A percentile compares a stretch with the other conserved stretches of the same genome.
These are phyloP conservation scores for Rhododendron ferrugineum DNA, from an alignment of 148 eudicot species.

Conservation along the genomic window DNA sequence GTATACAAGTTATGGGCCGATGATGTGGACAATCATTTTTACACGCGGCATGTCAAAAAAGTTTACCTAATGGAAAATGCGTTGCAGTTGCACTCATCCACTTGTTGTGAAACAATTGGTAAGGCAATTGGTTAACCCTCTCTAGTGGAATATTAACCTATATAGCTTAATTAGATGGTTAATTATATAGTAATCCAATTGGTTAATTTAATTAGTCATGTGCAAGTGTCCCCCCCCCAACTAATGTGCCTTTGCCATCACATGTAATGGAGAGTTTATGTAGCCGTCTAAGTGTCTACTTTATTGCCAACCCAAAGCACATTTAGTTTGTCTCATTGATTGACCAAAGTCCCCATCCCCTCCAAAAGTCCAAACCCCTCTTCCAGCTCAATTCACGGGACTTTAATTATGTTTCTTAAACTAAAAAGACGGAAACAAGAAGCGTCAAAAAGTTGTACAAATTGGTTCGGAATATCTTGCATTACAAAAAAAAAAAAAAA, in stretches of 20 bases:
- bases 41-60: background rate
- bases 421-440: background rate
- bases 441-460: too few species aligned
- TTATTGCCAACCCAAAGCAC: slow-evolving; percentile 25
- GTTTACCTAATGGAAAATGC: background rate
- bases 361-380: background rate
- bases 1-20: background rate
- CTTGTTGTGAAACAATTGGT: background rate
- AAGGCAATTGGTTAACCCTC: background rate
- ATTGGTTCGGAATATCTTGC: background rate
- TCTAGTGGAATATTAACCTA: background rate
- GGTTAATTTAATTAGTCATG: slow-evolving; percentile 17
- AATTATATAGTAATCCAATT: slow-evolving; percentile 5
- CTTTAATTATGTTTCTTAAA: slow-evolving; percentile 2
- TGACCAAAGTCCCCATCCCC: slow-evolving; percentile 14
- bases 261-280: slow-evolving; percentile 38
- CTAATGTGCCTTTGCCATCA: slow-evolving; percentile 13
- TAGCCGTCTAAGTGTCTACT: slow-evolving; percentile 33
- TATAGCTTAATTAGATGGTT: background rate
- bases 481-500: background rate
- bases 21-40: background rate
- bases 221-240: slow-evolving; percentile 29
- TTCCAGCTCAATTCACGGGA: slow-evolving; percentile 26
- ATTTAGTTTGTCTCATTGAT: slow-evolving; percentile 30
- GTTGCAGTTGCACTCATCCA: background rate